phyloP scores from a whole-genome alignment of 768 basidiomycete genomes.

The Boletales sp. region DNA sequence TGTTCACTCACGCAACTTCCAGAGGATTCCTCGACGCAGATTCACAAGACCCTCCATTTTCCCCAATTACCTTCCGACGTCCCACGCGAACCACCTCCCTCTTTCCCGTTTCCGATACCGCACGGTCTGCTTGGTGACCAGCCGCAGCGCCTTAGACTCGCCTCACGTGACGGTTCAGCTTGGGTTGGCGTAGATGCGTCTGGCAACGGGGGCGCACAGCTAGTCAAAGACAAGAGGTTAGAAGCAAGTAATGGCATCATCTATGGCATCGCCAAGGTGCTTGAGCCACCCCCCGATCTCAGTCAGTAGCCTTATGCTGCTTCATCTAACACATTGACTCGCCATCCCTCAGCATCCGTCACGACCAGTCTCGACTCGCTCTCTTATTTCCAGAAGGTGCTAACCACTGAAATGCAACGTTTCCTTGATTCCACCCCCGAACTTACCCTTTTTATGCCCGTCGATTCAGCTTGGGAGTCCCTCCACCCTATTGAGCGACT shows the following conservation, averaged over 20 bases:
- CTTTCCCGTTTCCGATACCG: slow-evolving; percentile 84
- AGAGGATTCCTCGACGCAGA: slow-evolving; percentile 34
- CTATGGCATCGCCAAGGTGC: slow-evolving; percentile 68
- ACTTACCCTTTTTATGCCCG: slow-evolving; percentile 86
- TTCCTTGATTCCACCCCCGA: slow-evolving; percentile 65
- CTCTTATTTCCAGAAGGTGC: slow-evolving; percentile 71
- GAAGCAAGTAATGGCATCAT: slow-evolving; percentile 75
- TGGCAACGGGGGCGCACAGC: slow-evolving; percentile 68
- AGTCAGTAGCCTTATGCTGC: slow-evolving; percentile 42
- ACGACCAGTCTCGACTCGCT: slow-evolving; percentile 56
- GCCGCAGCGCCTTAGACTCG: slow-evolving; percentile 75
- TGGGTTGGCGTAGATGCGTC: slow-evolving; percentile 75
- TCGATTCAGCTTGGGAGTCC: slow-evolving; percentile 78
- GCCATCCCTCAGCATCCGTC: slow-evolving; percentile 48
- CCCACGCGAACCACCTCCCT: slow-evolving; percentile 61
- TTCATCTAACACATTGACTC: slow-evolving; percentile 1
- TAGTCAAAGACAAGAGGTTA: slow-evolving; percentile 49
- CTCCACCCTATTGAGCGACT: slow-evolving; percentile 75
- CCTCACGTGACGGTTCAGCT: slow-evolving; percentile 43
- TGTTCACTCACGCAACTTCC: slow-evolving; percentile 55
- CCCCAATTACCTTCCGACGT: slow-evolving; percentile 58
- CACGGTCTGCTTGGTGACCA: slow-evolving; percentile 78
- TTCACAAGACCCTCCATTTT: slow-evolving; percentile 64
- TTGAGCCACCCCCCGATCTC: slow-evolving; percentile 71
- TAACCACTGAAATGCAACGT: slow-evolving; percentile 54